A percentile compares a stretch with the other conserved stretches of the same genome.
Conservation (phyloP, 257 asterid genomes). For the Petunia secreta region DNA sequence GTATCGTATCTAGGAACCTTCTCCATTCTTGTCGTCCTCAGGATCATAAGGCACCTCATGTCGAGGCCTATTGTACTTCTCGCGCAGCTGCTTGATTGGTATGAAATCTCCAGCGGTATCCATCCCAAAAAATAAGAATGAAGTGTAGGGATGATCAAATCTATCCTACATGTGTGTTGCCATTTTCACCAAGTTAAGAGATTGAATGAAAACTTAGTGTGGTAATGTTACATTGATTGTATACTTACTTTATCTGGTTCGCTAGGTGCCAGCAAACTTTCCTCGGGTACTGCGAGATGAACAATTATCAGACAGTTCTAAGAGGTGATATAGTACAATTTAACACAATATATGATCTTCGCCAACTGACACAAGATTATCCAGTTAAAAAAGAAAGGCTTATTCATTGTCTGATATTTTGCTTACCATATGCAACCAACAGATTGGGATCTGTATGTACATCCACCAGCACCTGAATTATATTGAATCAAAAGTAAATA, state of each 20-base stretch:
- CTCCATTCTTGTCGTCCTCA: slow-evolving; percentile 47
- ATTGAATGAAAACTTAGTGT: background rate
- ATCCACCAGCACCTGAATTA: slow-evolving; percentile 76
- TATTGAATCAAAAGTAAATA: background rate
- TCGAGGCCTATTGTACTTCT: slow-evolving; percentile 80
- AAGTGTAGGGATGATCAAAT: slow-evolving; percentile 89
- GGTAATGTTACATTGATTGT: slow-evolving; percentile 7
- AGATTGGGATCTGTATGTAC: slow-evolving; percentile 74
- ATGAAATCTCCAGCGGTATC: slow-evolving; percentile 92
- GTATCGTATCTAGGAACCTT: slow-evolving; percentile 38
- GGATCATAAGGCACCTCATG: slow-evolving; percentile 81
- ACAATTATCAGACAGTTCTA: slow-evolving; percentile 17
- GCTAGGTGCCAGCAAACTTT: slow-evolving; percentile 63
- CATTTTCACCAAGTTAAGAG: background rate
- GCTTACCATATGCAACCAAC: slow-evolving; percentile 86
- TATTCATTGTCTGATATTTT: background rate
- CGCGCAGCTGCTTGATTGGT: slow-evolving; percentile 90
- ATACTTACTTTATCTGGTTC: slow-evolving; percentile 61
- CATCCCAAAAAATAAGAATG: slow-evolving; percentile 84
- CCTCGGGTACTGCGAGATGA: slow-evolving; percentile 81
- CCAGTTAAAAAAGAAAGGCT: background rate
- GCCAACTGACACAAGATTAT: background rate
- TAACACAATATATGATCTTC: background rate
- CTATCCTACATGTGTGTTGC: slow-evolving; percentile 48
- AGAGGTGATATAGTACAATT: background rate